Evolutionary conservation across 2,329 filamentous ascomycete species (phyloP).

Genomic region (Aspergillus terreus): DNA sequence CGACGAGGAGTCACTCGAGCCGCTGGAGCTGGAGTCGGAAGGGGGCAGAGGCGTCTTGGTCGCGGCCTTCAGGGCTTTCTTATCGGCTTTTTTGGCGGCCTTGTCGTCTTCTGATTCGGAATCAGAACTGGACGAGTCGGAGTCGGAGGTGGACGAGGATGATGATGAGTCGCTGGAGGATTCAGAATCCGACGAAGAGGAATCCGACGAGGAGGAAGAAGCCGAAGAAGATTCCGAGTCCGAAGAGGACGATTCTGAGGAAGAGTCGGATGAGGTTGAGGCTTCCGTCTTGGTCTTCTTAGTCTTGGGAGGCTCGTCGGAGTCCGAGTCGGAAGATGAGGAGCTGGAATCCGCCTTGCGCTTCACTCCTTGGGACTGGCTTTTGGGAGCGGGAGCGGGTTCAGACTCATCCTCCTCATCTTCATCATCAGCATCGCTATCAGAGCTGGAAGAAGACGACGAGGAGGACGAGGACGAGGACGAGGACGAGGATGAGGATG

Average conservation of each 20-base stretch:
- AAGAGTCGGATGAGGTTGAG: constrained; percentile 27
- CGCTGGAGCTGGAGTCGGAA: constrained; percentile 27
- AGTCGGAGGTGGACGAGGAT: constrained; percentile 13
- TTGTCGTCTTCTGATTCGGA: constrained; percentile 24
- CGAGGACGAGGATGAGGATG: constrained; percentile 25
- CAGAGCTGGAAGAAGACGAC: constrained; percentile 37
- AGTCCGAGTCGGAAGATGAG: constrained; percentile 30
- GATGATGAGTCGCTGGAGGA: constrained; percentile 14
- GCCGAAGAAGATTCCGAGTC: constrained; percentile 19
- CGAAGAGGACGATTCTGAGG: constrained; percentile 17
- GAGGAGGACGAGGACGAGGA: constrained; percentile 24
- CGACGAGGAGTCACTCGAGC: constrained; percentile 23
- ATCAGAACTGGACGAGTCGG: neutral
- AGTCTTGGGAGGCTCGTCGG: constrained; percentile 44
- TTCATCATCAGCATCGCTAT: constrained; percentile 52
- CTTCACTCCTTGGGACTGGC: constrained; percentile 47
- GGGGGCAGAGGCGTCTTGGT: constrained; percentile 34
- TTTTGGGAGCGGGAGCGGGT: constrained; percentile 29
- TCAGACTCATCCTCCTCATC: constrained; percentile 47
- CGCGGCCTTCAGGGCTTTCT: constrained; percentile 31
- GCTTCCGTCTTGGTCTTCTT: constrained; percentile 52
- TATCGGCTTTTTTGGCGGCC: constrained; percentile 21
- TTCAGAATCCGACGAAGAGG: constrained; percentile 24
- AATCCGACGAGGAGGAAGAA: constrained; percentile 21
- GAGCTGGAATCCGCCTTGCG: constrained; percentile 54